A percentile compares a stretch with the other conserved stretches of the same genome.
Evolutionary conservation across 2,329 filamentous ascomycete species (phyloP).

Genomic region (Fusarium sp.): DNA sequence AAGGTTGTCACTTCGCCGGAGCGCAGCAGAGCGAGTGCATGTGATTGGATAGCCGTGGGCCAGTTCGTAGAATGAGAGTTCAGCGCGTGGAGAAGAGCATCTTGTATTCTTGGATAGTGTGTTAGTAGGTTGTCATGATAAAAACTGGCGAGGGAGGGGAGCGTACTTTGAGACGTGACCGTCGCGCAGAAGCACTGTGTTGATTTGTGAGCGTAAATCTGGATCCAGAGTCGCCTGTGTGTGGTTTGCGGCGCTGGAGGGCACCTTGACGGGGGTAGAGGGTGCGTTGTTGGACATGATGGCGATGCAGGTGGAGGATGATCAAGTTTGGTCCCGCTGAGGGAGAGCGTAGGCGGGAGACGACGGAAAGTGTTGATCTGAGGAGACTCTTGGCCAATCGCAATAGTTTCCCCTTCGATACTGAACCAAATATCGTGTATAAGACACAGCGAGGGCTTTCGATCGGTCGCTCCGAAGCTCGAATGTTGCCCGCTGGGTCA

Average conservation of each 20-base stretch:
- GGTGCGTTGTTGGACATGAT: slow-evolving; percentile 58
- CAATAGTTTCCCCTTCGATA: neutral
- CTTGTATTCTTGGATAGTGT: slow-evolving; percentile 62
- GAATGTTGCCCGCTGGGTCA: neutral
- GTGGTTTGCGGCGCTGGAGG: slow-evolving; percentile 67
- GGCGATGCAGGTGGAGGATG: neutral
- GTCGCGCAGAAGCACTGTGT: slow-evolving; percentile 65
- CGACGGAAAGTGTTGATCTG: neutral
- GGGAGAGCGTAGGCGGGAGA: neutral
- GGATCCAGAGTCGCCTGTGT: slow-evolving; percentile 69
- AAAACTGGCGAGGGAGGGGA: neutral
- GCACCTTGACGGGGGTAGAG: slow-evolving; percentile 69
- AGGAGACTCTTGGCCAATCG: neutral
- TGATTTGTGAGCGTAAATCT: slow-evolving; percentile 71
- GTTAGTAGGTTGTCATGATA: slow-evolving; percentile 5
- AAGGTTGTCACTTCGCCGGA: slow-evolving; percentile 68
- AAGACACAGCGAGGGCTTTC: neutral
- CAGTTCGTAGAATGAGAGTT: slow-evolving; percentile 69
- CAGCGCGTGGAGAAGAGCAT: slow-evolving; percentile 69
- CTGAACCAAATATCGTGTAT: neutral
- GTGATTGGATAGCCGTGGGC: slow-evolving; percentile 68
- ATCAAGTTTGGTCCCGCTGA: neutral
- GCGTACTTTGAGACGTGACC: slow-evolving; percentile 68
- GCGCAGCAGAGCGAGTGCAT: slow-evolving; percentile 69
- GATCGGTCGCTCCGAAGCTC: slow-evolving; percentile 3